Evolutionary conservation across 768 basidiomycete species (phyloP), one percentile per base, ranked within the genome.

Genomic region (Holtermanniella nyarrowii): DNA sequence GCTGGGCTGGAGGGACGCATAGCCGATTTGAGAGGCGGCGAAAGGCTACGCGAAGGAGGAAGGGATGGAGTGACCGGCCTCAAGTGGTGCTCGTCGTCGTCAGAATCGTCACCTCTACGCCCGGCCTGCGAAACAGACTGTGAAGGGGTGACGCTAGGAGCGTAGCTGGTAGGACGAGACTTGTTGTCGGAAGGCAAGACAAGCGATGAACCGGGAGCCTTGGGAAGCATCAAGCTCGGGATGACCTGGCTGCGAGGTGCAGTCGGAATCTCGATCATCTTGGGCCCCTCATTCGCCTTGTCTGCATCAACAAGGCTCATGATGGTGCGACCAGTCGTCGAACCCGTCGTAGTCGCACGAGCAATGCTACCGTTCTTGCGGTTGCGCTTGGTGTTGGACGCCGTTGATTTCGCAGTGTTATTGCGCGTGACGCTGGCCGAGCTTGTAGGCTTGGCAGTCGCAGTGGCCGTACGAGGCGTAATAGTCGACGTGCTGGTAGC

Each of bases 201-300:
- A 20, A 68, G 40, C 7, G 61, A 59, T 13, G 63, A 59, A 48
- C 66, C 66, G 7, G 66, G 66, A 4, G 66, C 66, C 52, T 61
- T 65, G 16, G 64, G 56, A 12, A 62, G 48, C 55, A 54, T 59
- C 61, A 69, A 58, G 45, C 60, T 56, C 11, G 70, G 70, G 5
- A 56, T 63, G 14, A 69, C 66, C 20, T 69, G 65, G 40, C 58
- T 61, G 40, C 58, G 56, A 13, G 70, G 70, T 1, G 70, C 70
- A 45, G 69, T 71, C 13, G 70, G 70, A 1, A 71, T 59, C 10
- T 71, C 70, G 11, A 61, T 62, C 68, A 71, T 65, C 27, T 49
- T 51, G 4, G 70, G 66, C 13, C 16, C 31, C 31, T 7, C 31
- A 7, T 37, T 7, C 7, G 31, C 31, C 31, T 37, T 37, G 16